These are phyloP conservation scores for Colletotrichum godetiae DNA, from an alignment of 2,329 filamentous ascomycete species.

Conservation along the genomic window DNA sequence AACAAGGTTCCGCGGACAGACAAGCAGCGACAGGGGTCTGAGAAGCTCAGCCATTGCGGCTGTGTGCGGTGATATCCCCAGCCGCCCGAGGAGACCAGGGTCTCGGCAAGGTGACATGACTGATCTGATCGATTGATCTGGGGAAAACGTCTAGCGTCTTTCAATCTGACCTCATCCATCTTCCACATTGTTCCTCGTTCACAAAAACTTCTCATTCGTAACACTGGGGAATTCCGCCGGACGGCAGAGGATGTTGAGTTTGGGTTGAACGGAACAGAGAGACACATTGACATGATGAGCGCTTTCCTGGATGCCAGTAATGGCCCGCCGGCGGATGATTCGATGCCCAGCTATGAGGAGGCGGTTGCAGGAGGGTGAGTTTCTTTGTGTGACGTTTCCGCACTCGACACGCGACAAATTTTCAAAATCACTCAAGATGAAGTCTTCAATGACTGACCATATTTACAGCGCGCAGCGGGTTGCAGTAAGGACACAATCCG, in stretches of 20 bases:
- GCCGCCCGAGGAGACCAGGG: neutral
- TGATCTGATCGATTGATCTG: neutral
- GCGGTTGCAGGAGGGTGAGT: conserved; percentile 22
- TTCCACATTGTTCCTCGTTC: neutral
- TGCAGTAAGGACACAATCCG: neutral
- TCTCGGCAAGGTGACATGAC: neutral
- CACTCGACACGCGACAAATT: neutral
- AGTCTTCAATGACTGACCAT: neutral
- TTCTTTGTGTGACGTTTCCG: neutral
- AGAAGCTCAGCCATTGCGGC: conserved; percentile 4
- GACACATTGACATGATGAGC: neutral
- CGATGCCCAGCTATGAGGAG: conserved; percentile 23
- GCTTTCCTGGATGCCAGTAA: neutral
- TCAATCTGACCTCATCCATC: neutral
- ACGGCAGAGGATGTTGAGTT: neutral
- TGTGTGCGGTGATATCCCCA: conserved; percentile 7
- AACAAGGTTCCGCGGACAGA: neutral
- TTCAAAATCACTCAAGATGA: no score
- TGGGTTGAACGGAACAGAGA: neutral
- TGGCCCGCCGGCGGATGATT: conserved; percentile 4
- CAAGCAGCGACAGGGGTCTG: neutral
- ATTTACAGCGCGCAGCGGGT: neutral
- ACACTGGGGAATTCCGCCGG: neutral
- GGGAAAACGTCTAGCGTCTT: neutral
- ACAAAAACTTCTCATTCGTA: neutral